Evolutionary conservation across 805 yeast species (phyloP), one percentile per base, ranked within the genome.

Genomic region (Yarrowia deformans): DNA sequence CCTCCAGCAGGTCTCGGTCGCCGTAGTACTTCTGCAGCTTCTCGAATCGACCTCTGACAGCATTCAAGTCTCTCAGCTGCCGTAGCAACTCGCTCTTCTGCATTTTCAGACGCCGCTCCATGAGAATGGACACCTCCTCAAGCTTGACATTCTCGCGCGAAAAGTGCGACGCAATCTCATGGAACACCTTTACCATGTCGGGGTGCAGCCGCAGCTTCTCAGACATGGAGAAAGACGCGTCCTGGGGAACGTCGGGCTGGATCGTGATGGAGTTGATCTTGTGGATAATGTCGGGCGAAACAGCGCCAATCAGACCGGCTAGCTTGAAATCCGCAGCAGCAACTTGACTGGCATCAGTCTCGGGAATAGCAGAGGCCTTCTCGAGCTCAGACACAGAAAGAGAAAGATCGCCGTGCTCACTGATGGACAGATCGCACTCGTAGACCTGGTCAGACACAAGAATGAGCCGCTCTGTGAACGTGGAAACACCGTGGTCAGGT

Each of bases 71-170:
- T 35, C 72, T 70, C 23, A 84, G 71, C 71, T 85, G 88, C 19
- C 78, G 77, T 3, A 77, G 75, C 18, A 84, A 74, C 70, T 84
- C 87, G 13, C 72, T 69, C 52, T 80, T 80, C 72, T 84, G 86
- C 46, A 78, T 77, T 2, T 64, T 60, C 0, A 83, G 70, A 54
- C 84, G 77, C 29, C 76, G 73, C 67, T 81, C 80, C 54, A 84
- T 66, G 34, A 75, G 70, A 0, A 79, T 70, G 0, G 83, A 83
- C 10, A 80, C 73, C 58, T 75, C 77, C 64, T 80, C 78, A 16
- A 79, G 70, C n/a, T 72, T 71, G 6, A 75, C 71, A 0, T 77
- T 70, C 32, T 76, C 74, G 13, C 67, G 67, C 39, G 77, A 71
- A 37, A 71, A 72, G 35, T 70, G 49, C 34, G 68, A 72, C 1